phyloP scores from a whole-genome alignment of 2,329 filamentous ascomycete genomes.

The Neonectria punicea region DNA sequence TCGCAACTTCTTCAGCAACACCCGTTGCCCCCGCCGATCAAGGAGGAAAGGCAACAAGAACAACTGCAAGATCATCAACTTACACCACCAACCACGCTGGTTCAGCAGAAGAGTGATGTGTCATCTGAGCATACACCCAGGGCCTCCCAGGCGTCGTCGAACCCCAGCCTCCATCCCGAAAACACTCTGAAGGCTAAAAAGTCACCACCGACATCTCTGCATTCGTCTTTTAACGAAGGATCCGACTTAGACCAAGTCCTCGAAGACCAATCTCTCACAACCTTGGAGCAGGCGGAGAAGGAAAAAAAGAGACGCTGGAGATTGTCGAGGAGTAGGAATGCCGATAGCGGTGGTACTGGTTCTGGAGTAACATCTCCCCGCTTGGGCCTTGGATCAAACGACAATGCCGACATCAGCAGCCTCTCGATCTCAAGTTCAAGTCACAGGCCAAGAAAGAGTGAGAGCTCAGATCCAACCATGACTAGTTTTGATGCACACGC shows the following conservation, averaged over 20 bases:
- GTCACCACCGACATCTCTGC: slow-evolving; percentile 81
- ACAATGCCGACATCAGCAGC: slow-evolving; percentile 72
- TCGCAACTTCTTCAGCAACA: slow-evolving; percentile 30
- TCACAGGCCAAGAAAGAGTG: slow-evolving; percentile 61
- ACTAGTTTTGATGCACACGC: slow-evolving; percentile 53
- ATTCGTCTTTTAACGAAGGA: slow-evolving; percentile 81
- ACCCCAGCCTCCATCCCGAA: slow-evolving; percentile 55
- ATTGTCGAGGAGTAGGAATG: slow-evolving; percentile 72
- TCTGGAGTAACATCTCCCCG: slow-evolving; percentile 56
- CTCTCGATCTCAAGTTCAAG: slow-evolving; percentile 74
- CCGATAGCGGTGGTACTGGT: slow-evolving; percentile 60
- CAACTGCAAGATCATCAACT: slow-evolving; percentile 34
- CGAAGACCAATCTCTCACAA: slow-evolving; percentile 63
- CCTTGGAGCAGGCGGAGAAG: slow-evolving; percentile 64
- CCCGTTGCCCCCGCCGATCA: slow-evolving; percentile 30
- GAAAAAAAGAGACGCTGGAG: slow-evolving; percentile 79
- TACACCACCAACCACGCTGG: slow-evolving; percentile 25
- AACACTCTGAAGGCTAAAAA: slow-evolving; percentile 70
- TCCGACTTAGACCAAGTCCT: slow-evolving; percentile 78
- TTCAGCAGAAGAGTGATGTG: slow-evolving; percentile 43
- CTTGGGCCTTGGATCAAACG: slow-evolving; percentile 67
- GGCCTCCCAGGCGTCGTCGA: slow-evolving; percentile 58
- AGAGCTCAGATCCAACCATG: slow-evolving; percentile 59
- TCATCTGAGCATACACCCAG: slow-evolving; percentile 59
- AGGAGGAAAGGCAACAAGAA: slow-evolving; percentile 37